phyloP scores from a whole-genome alignment of 2,329 filamentous ascomycete species.

The Rhexocercosporidium sp. region DNA sequence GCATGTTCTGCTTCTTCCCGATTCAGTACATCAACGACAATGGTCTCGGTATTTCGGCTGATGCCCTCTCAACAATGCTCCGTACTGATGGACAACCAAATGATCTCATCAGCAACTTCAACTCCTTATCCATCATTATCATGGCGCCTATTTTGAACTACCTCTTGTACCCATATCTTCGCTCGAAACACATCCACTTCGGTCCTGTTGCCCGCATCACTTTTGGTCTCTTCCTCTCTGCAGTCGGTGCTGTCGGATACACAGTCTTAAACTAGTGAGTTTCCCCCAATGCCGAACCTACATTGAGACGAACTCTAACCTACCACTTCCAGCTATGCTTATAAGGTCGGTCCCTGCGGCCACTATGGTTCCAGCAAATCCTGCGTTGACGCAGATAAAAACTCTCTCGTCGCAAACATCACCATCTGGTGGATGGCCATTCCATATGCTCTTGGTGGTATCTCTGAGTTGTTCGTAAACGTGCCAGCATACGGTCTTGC shows the following conservation, averaged over 20 bases:
- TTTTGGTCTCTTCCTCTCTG: slow-evolving; percentile 68
- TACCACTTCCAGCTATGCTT: slow-evolving; percentile 54
- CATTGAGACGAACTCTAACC: background rate
- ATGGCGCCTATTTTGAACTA: slow-evolving; percentile 74
- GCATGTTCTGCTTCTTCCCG: slow-evolving; percentile 65
- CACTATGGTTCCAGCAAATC: slow-evolving; percentile 36
- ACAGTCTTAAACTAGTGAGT: slow-evolving; percentile 57
- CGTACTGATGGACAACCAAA: slow-evolving; percentile 73
- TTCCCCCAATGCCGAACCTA: too few relatives aligned
- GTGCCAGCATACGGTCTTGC: slow-evolving; percentile 58
- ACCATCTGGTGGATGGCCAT: slow-evolving; percentile 63
- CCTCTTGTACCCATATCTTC: slow-evolving; percentile 70
- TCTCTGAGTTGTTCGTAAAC: slow-evolving; percentile 58
- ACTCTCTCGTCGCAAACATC: slow-evolving; percentile 42
- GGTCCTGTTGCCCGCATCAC: slow-evolving; percentile 78
- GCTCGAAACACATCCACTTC: slow-evolving; percentile 66
- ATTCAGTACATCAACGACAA: slow-evolving; percentile 46
- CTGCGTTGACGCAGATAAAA: slow-evolving; percentile 34
- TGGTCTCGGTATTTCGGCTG: slow-evolving; percentile 56
- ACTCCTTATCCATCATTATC: slow-evolving; percentile 76
- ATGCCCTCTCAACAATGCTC: slow-evolving; percentile 63
- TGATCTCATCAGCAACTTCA: slow-evolving; percentile 77
- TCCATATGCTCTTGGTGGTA: slow-evolving; percentile 54
- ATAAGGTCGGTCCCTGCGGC: slow-evolving; percentile 66
- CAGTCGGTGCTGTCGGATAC: slow-evolving; percentile 62